Conservation (phyloP, 345 rosid species). For the Pugionium dolabratum region DNA sequence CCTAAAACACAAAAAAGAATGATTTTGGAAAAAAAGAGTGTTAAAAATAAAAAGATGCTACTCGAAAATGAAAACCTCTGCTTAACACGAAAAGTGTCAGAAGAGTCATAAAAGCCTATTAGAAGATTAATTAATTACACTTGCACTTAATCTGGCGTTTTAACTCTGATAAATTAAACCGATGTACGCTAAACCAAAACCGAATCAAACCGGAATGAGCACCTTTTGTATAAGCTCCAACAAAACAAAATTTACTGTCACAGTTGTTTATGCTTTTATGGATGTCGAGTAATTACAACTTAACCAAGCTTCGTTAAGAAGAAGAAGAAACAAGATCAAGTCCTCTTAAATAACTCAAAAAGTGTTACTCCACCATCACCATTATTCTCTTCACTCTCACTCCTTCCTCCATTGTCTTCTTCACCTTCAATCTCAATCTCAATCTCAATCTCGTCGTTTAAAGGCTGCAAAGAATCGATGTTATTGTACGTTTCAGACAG, state of each 20-base stretch:
- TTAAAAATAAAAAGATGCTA: neutral
- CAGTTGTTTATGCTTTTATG: neutral
- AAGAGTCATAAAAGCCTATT: too few species aligned
- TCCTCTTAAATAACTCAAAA: constrained; percentile 59
- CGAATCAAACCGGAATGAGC: neutral
- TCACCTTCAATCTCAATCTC: constrained; percentile 44
- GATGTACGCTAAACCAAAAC: neutral
- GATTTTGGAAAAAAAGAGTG: neutral
- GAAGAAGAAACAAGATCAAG: constrained; percentile 26
- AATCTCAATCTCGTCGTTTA: constrained; percentile 39
- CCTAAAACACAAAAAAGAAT: neutral
- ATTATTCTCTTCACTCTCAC: constrained; percentile 35
- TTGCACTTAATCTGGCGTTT: too few species aligned
- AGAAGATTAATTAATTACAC: too few species aligned
- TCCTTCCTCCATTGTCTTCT: constrained; percentile 39
- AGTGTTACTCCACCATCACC: constrained; percentile 52
- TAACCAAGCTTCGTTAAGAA: constrained; percentile 5
- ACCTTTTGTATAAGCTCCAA: neutral
- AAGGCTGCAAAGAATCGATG: constrained; percentile 41
- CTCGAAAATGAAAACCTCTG: too few species aligned
- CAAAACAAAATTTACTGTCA: neutral
- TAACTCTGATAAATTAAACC: neutral
- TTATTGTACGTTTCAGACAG: constrained; percentile 52
- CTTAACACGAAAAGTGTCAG: too few species aligned
- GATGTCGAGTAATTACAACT: constrained; percentile 28